A percentile compares a stretch with the other conserved stretches of the same genome.
Evolutionary conservation across 1,139 yeast genomes (phyloP).

Genomic region (Candida sp.): DNA sequence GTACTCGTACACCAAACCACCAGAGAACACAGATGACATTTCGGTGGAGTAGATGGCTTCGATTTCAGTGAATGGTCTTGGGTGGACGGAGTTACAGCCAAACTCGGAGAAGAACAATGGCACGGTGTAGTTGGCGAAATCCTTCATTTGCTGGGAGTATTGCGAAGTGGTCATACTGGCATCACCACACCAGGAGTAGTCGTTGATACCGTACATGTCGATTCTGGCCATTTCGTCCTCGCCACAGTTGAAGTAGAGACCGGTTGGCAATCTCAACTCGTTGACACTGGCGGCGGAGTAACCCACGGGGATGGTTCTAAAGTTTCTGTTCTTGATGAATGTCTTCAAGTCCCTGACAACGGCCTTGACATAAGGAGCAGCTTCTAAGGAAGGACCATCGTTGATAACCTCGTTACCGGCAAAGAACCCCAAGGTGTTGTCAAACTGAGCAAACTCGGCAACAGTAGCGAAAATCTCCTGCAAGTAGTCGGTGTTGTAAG

Average conservation of each 20-base stretch:
- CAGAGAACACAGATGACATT: conserved; percentile 76
- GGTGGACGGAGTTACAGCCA: conserved; percentile 55
- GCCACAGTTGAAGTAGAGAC: conserved; percentile 63
- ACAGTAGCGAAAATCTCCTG: conserved; percentile 62
- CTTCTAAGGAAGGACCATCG: conserved; percentile 59
- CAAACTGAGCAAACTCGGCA: conserved; percentile 69
- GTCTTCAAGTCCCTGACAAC: conserved; percentile 63
- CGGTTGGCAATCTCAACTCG: conserved; percentile 52
- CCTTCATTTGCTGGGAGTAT: conserved; percentile 49
- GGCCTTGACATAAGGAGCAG: conserved; percentile 65
- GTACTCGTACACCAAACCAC: conserved; percentile 82
- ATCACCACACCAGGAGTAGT: conserved; percentile 67
- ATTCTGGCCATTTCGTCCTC: conserved; percentile 58
- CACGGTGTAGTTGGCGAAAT: conserved; percentile 48
- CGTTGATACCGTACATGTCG: conserved; percentile 66
- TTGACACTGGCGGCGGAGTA: conserved; percentile 67
- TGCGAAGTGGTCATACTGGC: conserved; percentile 55
- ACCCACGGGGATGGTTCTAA: conserved; percentile 60
- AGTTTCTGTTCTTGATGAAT: conserved; percentile 48
- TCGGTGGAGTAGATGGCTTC: conserved; percentile 61
- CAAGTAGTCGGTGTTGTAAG: conserved; percentile 61
- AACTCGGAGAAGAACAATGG: conserved; percentile 63
- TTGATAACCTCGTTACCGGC: conserved; percentile 94
- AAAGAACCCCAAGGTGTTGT: conserved; percentile 84
- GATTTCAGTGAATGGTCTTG: conserved; percentile 67